Conservation (phyloP, 2,329 filamentous ascomycete genomes). For the Epichloe gansuensis region DNA sequence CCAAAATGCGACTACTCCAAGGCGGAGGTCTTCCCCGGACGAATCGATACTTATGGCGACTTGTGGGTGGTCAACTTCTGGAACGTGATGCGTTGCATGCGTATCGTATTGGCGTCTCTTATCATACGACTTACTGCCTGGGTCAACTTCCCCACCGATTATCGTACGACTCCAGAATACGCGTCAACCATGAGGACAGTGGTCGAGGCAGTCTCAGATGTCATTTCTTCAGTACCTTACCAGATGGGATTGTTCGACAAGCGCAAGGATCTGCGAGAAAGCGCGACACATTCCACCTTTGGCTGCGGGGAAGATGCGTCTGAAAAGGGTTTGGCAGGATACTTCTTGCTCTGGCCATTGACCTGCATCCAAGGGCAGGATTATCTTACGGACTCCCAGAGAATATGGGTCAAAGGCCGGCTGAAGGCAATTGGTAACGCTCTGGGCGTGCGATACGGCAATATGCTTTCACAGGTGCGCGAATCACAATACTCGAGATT, state of each 20-base stretch:
- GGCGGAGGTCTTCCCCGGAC: conserved; percentile 44
- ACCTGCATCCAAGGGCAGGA: conserved; percentile 40
- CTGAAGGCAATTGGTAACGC: conserved; percentile 40
- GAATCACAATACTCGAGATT: too few species aligned
- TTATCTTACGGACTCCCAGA: conserved; percentile 43
- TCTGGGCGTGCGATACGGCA: conserved; percentile 44
- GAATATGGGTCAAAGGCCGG: conserved; percentile 39
- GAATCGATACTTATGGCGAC: conserved; percentile 47
- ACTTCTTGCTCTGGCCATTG: conserved; percentile 46
- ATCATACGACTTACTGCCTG: conserved; percentile 46
- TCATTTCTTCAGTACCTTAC: conserved; percentile 46
- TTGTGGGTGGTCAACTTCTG: conserved; percentile 42
- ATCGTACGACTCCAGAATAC: conserved; percentile 48
- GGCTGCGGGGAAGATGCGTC: conserved; percentile 35
- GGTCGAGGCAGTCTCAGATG: conserved; percentile 39
- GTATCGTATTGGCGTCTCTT: conserved; percentile 39
- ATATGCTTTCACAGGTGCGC: conserved; percentile 38
- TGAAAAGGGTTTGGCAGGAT: conserved; percentile 41
- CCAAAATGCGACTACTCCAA: conserved; percentile 35
- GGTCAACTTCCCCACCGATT: conserved; percentile 46
- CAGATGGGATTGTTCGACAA: conserved; percentile 44
- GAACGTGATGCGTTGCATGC: conserved; percentile 39
- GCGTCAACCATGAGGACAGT: conserved; percentile 37
- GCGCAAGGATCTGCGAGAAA: conserved; percentile 24
- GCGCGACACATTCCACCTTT: conserved; percentile 29